phyloP scores from a whole-genome alignment of 208 protist genomes.

The Crithidia brevicula region DNA sequence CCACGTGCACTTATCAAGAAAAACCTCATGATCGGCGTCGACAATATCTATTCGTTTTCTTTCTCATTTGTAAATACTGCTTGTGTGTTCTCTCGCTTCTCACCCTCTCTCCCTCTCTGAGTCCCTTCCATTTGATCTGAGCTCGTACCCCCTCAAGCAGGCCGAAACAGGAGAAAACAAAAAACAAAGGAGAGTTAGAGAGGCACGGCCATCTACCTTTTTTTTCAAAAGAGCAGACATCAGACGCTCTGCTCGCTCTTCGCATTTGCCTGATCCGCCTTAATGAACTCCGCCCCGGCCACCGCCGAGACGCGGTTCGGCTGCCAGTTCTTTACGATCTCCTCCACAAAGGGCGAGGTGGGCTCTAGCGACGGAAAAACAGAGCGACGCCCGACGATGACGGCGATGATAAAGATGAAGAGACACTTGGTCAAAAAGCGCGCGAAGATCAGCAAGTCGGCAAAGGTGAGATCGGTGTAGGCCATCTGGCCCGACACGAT shows the following conservation, averaged over 20 bases:
- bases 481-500: slow-evolving; percentile 47
- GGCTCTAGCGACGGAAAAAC: slow-evolving; percentile 73
- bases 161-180: no score
- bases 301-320: slow-evolving; percentile 34
- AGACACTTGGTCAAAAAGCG: slow-evolving; percentile 70
- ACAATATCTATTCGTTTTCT: no score
- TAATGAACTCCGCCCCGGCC: slow-evolving; percentile 20
- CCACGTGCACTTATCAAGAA: no score
- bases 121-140: no score
- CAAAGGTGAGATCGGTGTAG: slow-evolving; percentile 35
- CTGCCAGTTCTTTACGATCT: slow-evolving; percentile 69
- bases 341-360: slow-evolving; percentile 66
- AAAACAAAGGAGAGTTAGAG: no score
- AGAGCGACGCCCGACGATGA: slow-evolving; percentile 61
- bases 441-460: slow-evolving; percentile 53
- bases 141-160: no score
- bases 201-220: no score
- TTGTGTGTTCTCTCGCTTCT: no score
- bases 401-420: slow-evolving; percentile 66
- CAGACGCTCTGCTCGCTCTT: neutral
- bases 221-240: neutral
- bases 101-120: no score
- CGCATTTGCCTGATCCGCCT: neutral
- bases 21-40: no score
- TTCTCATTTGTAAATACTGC: no score